Conservation (phyloP, 2,329 filamentous ascomycete genomes). For the Fusarium burgessii region DNA sequence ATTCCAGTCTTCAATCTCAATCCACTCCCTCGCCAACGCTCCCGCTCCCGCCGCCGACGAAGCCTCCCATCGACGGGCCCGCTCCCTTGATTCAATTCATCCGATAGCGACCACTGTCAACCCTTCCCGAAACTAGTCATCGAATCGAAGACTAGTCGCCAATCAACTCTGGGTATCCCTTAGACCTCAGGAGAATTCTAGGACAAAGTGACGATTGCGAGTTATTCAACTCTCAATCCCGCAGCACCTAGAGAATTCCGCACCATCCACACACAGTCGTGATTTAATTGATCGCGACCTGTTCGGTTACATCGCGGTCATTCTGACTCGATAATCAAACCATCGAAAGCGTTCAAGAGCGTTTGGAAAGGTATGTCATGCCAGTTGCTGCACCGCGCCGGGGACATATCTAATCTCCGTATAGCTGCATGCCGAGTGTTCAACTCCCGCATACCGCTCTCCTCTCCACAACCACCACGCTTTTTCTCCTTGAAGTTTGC, state of each 20-base stretch:
- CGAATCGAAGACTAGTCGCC: slow-evolving; percentile 33
- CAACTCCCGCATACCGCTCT: slow-evolving; percentile 51
- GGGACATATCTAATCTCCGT: slow-evolving; percentile 46
- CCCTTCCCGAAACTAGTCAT: slow-evolving; percentile 53
- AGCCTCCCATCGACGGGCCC: slow-evolving; percentile 44
- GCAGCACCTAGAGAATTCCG: slow-evolving; percentile 17
- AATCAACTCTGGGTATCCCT: slow-evolving; percentile 54
- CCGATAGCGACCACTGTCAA: slow-evolving; percentile 48
- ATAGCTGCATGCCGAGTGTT: slow-evolving; percentile 55
- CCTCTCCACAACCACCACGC: slow-evolving; percentile 56
- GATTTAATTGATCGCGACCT: slow-evolving; percentile 20
- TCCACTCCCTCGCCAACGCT: slow-evolving; percentile 40
- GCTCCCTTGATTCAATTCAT: slow-evolving; percentile 46
- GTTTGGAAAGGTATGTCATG: slow-evolving; percentile 45
- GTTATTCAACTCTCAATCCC: slow-evolving; percentile 27
- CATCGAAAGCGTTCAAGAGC: slow-evolving; percentile 27
- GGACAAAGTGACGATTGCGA: slow-evolving; percentile 32
- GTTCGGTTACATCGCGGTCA: slow-evolving; percentile 15
- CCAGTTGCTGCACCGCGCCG: slow-evolving; percentile 7
- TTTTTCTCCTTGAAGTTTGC: slow-evolving; percentile 58
- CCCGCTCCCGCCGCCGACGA: slow-evolving; percentile 34
- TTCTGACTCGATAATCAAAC: slow-evolving; percentile 21
- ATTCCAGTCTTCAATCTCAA: slow-evolving; percentile 48
- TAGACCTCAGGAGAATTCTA: slow-evolving; percentile 36
- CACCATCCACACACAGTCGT: slow-evolving; percentile 7